phyloP scores from a whole-genome alignment of 352 stramenopile genomes.

The Pythium brachiatum region DNA sequence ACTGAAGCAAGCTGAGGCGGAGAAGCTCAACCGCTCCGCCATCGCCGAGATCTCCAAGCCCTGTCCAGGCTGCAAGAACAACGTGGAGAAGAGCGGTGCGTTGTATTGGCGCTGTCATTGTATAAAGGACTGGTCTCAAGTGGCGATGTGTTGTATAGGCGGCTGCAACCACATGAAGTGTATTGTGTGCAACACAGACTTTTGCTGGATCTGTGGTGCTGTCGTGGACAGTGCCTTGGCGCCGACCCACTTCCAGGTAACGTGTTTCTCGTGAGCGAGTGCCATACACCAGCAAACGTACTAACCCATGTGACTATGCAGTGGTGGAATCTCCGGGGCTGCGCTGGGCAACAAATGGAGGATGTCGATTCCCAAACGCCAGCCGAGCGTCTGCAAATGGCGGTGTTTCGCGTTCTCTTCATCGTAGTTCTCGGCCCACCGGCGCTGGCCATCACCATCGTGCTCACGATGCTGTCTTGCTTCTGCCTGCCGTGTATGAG shows the following conservation, averaged over 20 bases:
- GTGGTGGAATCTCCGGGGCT: constrained; percentile 81
- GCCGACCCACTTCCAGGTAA: constrained; percentile 75
- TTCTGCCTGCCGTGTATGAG: constrained; percentile 64
- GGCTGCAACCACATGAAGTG: constrained; percentile 28
- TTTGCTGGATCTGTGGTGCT: constrained; percentile 25
- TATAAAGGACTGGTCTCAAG: no score
- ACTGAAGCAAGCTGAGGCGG: constrained; percentile 1
- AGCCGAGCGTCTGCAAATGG: constrained; percentile 34
- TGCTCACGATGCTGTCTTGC: constrained; percentile 55
- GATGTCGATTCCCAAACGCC: constrained; percentile 48
- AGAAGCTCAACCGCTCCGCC: background rate
- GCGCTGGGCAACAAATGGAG: constrained; percentile 71
- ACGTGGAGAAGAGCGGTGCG: constrained; percentile 24
- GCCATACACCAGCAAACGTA: no score
- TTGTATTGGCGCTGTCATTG: constrained; percentile 58
- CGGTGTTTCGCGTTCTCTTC: constrained; percentile 47
- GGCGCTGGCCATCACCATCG: constrained; percentile 52
- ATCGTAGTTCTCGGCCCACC: constrained; percentile 66
- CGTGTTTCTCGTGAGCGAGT: no score
- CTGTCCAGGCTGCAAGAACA: constrained; percentile 4
- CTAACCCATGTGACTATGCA: no score
- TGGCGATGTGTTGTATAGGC: constrained; percentile 30
- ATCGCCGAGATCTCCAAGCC: constrained; percentile 9
- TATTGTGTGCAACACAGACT: constrained; percentile 12
- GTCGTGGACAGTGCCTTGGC: constrained; percentile 86